These are phyloP conservation scores for Candida lessepsii DNA, from an alignment of 805 yeast genomes.

Conservation along the genomic window DNA sequence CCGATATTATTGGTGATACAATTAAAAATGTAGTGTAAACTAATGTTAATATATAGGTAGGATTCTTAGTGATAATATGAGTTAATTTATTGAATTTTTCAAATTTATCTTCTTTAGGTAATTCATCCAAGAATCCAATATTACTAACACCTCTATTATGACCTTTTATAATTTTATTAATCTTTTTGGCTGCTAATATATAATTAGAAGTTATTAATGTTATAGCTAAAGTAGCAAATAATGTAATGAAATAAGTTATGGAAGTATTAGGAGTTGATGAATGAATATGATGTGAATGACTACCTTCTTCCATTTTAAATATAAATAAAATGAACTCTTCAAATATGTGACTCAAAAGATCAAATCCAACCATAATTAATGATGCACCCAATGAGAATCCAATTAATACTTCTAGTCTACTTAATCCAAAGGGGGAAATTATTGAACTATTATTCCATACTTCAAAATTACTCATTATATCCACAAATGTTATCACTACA, in stretches of 20 bases:
- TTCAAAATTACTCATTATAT: slow-evolving; percentile 84
- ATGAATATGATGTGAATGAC: slow-evolving; percentile 42
- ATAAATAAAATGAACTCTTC: slow-evolving; percentile 64
- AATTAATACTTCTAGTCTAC: slow-evolving; percentile 82
- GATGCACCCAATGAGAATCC: slow-evolving; percentile 87
- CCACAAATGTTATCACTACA: slow-evolving; percentile 64
- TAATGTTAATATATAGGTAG: slow-evolving; percentile 48
- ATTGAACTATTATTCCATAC: slow-evolving; percentile 85
- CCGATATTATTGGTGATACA: slow-evolving; percentile 41
- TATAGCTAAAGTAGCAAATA: slow-evolving; percentile 21
- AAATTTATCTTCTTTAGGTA: slow-evolving; percentile 8
- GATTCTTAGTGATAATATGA: slow-evolving; percentile 28
- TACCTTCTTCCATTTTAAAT: slow-evolving; percentile 27
- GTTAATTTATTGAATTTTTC: slow-evolving; percentile 14
- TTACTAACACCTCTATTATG: slow-evolving; percentile 19
- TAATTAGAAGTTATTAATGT: slow-evolving; percentile 36
- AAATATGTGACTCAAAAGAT: slow-evolving; percentile 78
- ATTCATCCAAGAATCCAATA: slow-evolving; percentile 14
- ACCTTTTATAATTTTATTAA: slow-evolving; percentile 31
- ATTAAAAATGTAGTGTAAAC: slow-evolving; percentile 40
- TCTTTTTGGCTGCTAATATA: slow-evolving; percentile 32
- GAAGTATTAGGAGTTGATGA: slow-evolving; percentile 22
- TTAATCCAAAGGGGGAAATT: slow-evolving; percentile 87
- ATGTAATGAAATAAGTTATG: slow-evolving; percentile 26
- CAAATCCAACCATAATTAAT: slow-evolving; percentile 86